These are phyloP conservation scores for Lichtheimia hyalospora DNA, from an alignment of 371 early-diverging fungal species.

Conservation along the genomic window DNA sequence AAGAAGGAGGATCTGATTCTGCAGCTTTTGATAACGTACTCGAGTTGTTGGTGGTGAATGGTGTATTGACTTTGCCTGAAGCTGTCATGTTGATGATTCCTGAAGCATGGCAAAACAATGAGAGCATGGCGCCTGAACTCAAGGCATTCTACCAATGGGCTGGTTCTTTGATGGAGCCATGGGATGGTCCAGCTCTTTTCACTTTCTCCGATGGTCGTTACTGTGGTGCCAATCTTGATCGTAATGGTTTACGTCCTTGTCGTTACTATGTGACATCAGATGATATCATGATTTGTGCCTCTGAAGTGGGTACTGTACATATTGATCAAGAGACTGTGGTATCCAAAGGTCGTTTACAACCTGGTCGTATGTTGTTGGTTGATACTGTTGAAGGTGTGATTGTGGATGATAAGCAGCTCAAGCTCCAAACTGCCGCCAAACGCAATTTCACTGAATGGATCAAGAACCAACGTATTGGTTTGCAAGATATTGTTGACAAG, in stretches of 20 bases:
- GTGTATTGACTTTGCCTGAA: constrained; percentile 88
- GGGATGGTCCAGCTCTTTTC: constrained; percentile 98
- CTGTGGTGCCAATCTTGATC: constrained; percentile 94
- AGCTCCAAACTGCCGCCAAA: constrained; percentile 69
- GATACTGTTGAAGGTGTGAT: constrained; percentile 88
- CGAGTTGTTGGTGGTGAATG: constrained; percentile 90
- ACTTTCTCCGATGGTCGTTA: constrained; percentile 96
- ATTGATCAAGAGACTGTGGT: constrained; percentile 80
- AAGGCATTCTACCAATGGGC: constrained; percentile 96
- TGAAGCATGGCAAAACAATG: constrained; percentile 95
- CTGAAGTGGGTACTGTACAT: constrained; percentile 91
- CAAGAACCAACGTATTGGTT: constrained; percentile 66
- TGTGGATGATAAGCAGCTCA: constrained; percentile 90
- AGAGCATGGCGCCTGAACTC: constrained; percentile 81
- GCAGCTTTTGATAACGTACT: constrained; percentile 95
- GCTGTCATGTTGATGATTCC: constrained; percentile 98
- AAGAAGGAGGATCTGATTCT: constrained; percentile 95
- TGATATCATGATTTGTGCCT: constrained; percentile 95
- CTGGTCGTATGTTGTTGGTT: constrained; percentile 95
- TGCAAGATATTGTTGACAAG: constrained; percentile 58
- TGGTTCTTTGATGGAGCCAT: constrained; percentile 95
- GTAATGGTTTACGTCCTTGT: constrained; percentile 96
- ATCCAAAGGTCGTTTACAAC: constrained; percentile 92
- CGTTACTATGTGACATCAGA: constrained; percentile 94
- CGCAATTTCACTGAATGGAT: constrained; percentile 86